These are phyloP conservation scores for Fagopyrum esculentum DNA, from an alignment of 148 eudicot genomes.

Conservation along the genomic window DNA sequence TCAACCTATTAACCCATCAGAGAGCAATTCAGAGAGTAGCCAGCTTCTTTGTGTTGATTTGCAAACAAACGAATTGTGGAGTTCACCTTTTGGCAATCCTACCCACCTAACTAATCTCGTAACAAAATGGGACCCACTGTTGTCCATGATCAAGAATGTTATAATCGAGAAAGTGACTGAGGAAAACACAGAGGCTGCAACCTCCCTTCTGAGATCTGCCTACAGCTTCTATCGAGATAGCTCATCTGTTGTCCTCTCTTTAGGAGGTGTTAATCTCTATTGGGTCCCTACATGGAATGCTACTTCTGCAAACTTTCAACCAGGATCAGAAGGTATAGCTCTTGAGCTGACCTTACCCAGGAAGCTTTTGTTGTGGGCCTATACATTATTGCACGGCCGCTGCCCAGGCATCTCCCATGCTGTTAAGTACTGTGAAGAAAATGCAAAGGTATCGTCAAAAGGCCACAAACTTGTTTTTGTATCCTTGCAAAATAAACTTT, in stretches of 20 bases:
- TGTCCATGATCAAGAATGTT: conserved; percentile 61
- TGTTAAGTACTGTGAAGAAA: conserved; percentile 90
- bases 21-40: conserved; percentile 35
- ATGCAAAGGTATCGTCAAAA: conserved; percentile 52
- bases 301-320: conserved; percentile 42
- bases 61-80: conserved; percentile 67
- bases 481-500: too few species aligned
- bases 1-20: conserved; percentile 26
- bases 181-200: conserved; percentile 71
- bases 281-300: conserved; percentile 59
- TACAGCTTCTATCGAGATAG: conserved; percentile 83
- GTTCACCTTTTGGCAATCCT: conserved; percentile 55
- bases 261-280: conserved; percentile 67
- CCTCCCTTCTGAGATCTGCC: conserved; percentile 66
- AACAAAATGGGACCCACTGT: conserved; percentile 63
- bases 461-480: background rate
- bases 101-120: conserved; percentile 50
- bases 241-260: conserved; percentile 56
- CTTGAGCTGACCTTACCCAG: conserved; percentile 72
- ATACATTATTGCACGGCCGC: conserved; percentile 77
- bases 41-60: conserved; percentile 79
- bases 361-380: conserved; percentile 90
- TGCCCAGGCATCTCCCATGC: conserved; percentile 62
- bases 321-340: conserved; percentile 55
- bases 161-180: conserved; percentile 63